Conservation (phyloP, 768 basidiomycete species). For the Neoboletus magnificus region DNA sequence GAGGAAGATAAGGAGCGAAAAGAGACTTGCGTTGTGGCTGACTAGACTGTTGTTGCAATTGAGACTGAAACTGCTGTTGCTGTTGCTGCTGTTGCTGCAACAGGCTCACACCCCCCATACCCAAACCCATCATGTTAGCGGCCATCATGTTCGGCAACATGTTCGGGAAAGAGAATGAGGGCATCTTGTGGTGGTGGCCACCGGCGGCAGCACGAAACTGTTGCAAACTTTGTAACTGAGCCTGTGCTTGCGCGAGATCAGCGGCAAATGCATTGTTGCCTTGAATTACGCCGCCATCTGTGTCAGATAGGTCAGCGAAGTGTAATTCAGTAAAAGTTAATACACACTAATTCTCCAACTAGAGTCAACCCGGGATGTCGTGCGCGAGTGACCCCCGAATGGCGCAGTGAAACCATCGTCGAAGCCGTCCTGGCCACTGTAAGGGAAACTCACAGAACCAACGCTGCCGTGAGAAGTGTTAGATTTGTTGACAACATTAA, state of each 20-base stretch:
- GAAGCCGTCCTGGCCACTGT: slow-evolving; percentile 58
- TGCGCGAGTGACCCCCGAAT: slow-evolving; percentile 69
- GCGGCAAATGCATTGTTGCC: slow-evolving; percentile 63
- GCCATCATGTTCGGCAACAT: slow-evolving; percentile 98
- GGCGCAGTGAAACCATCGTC: slow-evolving; percentile 77
- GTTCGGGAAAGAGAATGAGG: slow-evolving; percentile 96
- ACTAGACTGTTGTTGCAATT: slow-evolving; percentile 86
- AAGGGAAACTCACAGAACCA: slow-evolving; percentile 51
- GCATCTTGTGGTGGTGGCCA: slow-evolving; percentile 95
- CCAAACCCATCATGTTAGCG: slow-evolving; percentile 92
- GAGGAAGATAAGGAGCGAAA: slow-evolving; percentile 97
- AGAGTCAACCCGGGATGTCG: slow-evolving; percentile 71
- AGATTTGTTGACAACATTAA: slow-evolving; percentile 84
- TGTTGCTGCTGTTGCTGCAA: slow-evolving; percentile 87
- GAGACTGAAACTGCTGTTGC: slow-evolving; percentile 80
- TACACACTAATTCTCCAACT: slow-evolving; percentile 88
- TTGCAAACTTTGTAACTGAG: slow-evolving; percentile 92
- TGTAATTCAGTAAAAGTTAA: neutral
- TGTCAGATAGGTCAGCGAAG: slow-evolving; percentile 9
- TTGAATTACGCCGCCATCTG: slow-evolving; percentile 74
- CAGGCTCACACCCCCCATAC: slow-evolving; percentile 76
- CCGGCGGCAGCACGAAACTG: slow-evolving; percentile 95
- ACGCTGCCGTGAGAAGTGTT: slow-evolving; percentile 40
- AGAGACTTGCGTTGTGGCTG: slow-evolving; percentile 97
- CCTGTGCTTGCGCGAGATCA: slow-evolving; percentile 95